Percentiles rank a stretch among this genome's conserved stretches.
Conservation (phyloP, 2,329 filamentous ascomycete genomes). For the Chaetothyriales sp. region DNA sequence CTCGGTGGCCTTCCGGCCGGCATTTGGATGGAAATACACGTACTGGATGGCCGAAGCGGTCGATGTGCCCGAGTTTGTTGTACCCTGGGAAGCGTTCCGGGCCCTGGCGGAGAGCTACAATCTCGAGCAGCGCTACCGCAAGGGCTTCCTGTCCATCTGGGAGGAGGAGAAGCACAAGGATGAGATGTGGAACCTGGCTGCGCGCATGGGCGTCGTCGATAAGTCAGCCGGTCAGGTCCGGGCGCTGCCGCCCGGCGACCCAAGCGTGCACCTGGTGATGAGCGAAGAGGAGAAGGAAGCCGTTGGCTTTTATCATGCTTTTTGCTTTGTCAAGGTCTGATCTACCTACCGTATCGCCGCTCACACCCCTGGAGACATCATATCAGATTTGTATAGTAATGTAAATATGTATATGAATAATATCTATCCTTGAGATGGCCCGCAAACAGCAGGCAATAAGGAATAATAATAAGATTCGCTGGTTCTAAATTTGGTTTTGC, state of each 20-base stretch:
- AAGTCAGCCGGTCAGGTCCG: conserved; percentile 40
- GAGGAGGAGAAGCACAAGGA: conserved; percentile 75
- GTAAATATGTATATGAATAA: too few species aligned
- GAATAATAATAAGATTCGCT: too few species aligned
- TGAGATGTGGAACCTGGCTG: conserved; percentile 67
- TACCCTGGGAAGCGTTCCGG: conserved; percentile 95
- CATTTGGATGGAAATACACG: conserved; percentile 95
- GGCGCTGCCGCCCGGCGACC: not conserved
- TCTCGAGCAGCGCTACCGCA: conserved; percentile 85
- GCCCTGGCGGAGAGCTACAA: conserved; percentile 94
- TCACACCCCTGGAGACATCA: not conserved
- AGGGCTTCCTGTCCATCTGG: conserved; percentile 83
- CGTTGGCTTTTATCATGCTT: conserved; percentile 72
- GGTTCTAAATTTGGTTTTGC: too few species aligned
- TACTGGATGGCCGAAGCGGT: conserved; percentile 95
- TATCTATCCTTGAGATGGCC: too few species aligned
- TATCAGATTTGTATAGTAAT: too few species aligned
- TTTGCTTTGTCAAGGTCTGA: conserved; percentile 92
- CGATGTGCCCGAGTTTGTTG: conserved; percentile 92
- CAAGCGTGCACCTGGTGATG: conserved; percentile 41
- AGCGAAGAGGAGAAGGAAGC: conserved; percentile 84
- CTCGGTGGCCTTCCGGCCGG: conserved; percentile 82
- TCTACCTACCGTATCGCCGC: not conserved
- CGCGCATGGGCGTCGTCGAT: conserved; percentile 86
- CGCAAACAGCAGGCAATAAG: too few species aligned